Conservation (phyloP, 1,139 yeast genomes). For the Candida sp. region DNA sequence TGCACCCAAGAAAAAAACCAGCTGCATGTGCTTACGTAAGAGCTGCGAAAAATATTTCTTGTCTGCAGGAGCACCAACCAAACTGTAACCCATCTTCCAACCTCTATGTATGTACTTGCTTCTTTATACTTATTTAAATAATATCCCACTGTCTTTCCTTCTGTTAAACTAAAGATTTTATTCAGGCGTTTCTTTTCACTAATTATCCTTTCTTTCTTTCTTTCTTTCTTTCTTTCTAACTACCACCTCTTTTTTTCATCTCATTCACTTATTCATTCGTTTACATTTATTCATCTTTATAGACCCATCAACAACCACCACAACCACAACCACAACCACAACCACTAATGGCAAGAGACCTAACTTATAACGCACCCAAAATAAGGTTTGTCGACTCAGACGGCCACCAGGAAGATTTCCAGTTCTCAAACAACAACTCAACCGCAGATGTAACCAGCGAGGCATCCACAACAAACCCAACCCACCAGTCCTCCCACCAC, state of each 20-base stretch:
- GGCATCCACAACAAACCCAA: background rate
- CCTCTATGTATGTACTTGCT: background rate
- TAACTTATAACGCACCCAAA: constrained; percentile 12
- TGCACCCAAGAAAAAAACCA: background rate
- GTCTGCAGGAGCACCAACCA: background rate
- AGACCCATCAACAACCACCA: too few relatives aligned
- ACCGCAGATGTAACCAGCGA: background rate
- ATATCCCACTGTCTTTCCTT: too few relatives aligned
- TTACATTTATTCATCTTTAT: too few relatives aligned
- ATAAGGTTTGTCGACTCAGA: constrained; percentile 7
- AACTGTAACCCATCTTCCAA: background rate
- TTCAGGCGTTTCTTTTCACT: too few relatives aligned
- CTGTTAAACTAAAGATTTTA: too few relatives aligned
- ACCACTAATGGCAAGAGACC: constrained; percentile 14
- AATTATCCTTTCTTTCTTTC: too few relatives aligned
- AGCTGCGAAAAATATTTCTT: background rate
- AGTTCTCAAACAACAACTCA: constrained; percentile 1
- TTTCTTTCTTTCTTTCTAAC: too few relatives aligned
- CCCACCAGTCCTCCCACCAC: background rate
- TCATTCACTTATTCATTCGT: too few relatives aligned
- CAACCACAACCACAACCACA: too few relatives aligned
- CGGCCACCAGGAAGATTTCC: constrained; percentile 6
- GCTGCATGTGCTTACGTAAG: background rate
- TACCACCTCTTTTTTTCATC: too few relatives aligned
- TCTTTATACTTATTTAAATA: too few relatives aligned